Evolutionary conservation across 2,329 filamentous ascomycete species (phyloP), one percentile per base, ranked within the genome.

Genomic region (Aphanoascus verrucosus): DNA sequence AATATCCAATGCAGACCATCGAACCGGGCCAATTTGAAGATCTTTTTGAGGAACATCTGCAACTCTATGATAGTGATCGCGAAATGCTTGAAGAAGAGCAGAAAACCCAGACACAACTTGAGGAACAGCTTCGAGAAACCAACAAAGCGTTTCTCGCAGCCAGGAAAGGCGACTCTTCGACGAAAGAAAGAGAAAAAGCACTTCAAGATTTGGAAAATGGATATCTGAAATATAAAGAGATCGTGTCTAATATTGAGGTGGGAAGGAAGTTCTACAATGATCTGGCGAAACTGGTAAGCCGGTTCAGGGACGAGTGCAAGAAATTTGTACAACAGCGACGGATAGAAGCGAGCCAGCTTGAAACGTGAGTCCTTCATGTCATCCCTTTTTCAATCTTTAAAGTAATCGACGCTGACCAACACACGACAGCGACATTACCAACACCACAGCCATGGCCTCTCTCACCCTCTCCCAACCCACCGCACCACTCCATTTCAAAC

Each of bases 211-310:
- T 98, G 8, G 91, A 97, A 67, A 89, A 86, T 58, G 91, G 88
- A 0, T 97, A 94, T 66, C 83, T 89, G 69, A 94, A 91, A 70
- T 97, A 97, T 74, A 95, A 95, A 71, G 91, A 98, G 67, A 88
- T 97, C 54, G 82, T 95, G 54, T 87, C 81, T 59, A 95, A 97
- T 64, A 77, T 96, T 2, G 91, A 97, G 59, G 87, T 86, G 0
- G 93, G 88, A 0, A 78, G 91, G 51, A 96, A 93, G 67, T 98
- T 98, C 66, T 98, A 97, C 73, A 98, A 98, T 61, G 90, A 97
- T 64, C 77, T 98, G 3, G 87, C 86, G 45, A 87, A 85, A 69
- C 89, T 97, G 57, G 86, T 95, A 0, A 84, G 82, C 37, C 77
- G 84, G 8, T 97, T 96, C 67, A 78, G 89, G 15, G 91, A 96